Evolutionary conservation across 345 rosid species (phyloP).

Genomic region (Clausena lansium): DNA sequence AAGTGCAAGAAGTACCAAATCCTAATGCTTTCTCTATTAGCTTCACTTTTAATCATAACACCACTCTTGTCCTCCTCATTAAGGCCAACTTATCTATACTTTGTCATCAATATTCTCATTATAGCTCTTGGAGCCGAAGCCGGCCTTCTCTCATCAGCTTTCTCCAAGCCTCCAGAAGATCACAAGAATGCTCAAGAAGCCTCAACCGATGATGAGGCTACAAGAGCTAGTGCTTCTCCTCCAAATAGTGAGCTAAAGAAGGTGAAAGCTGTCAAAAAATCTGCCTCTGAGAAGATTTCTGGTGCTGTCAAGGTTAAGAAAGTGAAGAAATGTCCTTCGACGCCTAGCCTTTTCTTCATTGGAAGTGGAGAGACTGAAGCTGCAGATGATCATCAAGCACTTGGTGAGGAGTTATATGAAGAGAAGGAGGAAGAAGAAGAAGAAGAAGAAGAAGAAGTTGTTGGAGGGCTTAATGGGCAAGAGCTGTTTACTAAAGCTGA

Average conservation of each 20-base stretch:
- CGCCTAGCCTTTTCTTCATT: slow-evolving; percentile 61
- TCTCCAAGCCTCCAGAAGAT: slow-evolving; percentile 38
- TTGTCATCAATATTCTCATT: slow-evolving; percentile 57
- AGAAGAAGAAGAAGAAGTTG: slow-evolving; percentile 29
- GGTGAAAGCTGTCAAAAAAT: slow-evolving; percentile 30
- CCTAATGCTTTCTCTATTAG: slow-evolving; percentile 36
- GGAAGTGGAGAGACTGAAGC: slow-evolving; percentile 39
- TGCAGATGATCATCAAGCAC: slow-evolving; percentile 15
- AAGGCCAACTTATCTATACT: slow-evolving; percentile 55
- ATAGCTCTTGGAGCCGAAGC: slow-evolving; percentile 65
- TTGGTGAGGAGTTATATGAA: neutral
- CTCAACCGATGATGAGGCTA: neutral
- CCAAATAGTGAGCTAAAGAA: slow-evolving; percentile 10
- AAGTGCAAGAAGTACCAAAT: slow-evolving; percentile 47
- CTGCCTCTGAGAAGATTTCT: slow-evolving; percentile 30
- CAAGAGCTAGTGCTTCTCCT: slow-evolving; percentile 3
- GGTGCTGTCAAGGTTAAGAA: slow-evolving; percentile 10
- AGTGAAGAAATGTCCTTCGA: slow-evolving; percentile 51
- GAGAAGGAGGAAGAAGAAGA: slow-evolving; percentile 15
- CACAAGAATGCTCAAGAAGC: slow-evolving; percentile 12
- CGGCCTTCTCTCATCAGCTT: slow-evolving; percentile 46
- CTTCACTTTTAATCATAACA: slow-evolving; percentile 44
- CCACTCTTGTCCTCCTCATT: slow-evolving; percentile 48
- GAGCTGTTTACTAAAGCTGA: slow-evolving; percentile 64
- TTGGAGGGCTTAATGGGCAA: slow-evolving; percentile 38